Base-by-base conservation (phyloP, 805 yeast genomes). In the Ogataea sp. region DNA sequence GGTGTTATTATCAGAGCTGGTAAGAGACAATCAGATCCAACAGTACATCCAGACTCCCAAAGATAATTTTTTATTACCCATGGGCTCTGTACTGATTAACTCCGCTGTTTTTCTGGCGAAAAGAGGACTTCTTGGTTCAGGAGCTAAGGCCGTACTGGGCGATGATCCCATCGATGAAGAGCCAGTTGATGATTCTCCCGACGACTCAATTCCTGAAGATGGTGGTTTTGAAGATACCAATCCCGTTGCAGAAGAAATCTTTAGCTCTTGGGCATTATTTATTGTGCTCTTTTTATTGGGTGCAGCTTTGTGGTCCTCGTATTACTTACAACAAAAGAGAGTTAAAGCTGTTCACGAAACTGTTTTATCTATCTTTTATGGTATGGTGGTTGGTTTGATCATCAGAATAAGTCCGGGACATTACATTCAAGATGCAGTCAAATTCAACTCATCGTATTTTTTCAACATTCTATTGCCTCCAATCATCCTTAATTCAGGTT, bases 301-400 rank as follows among this genome's bases (percentile, higher is more conserved):
- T 42, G 74, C 89, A 8, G 96, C 98, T 0, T 66, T 93, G 38
- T 93, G 97, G 97, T 86, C 96, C 3, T 82, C 95, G 24, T 93
- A 90, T 62, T 90, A 84, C 56, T 68, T 93, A 36, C 96, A 90
- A 54, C 96, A 87, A 52, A 75, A 86, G 50, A 73, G 93, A 47
- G 90, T 93, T 52, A 89, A 86, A 60, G 95, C 96, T 3, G 77
- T 93, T n/a, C 99, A 93, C 61, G 99, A 93, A 64, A 93, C 98
- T 0, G 97, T 93, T 30, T 65, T 94, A 34, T 87, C 97, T 1
- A 93, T 93, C 43, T 88, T 93, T 57, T 88, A 90, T 52, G 99
- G 99, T 17, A 89, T 87, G 97, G 70, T 87, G 35, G 95, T 93
- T 21, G 99, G 99, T 0, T 61, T 94, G 26, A 74, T 93, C 18